Evolutionary conservation across 768 basidiomycete genomes (phyloP).

Genomic region (Panaeolus cyanescens): DNA sequence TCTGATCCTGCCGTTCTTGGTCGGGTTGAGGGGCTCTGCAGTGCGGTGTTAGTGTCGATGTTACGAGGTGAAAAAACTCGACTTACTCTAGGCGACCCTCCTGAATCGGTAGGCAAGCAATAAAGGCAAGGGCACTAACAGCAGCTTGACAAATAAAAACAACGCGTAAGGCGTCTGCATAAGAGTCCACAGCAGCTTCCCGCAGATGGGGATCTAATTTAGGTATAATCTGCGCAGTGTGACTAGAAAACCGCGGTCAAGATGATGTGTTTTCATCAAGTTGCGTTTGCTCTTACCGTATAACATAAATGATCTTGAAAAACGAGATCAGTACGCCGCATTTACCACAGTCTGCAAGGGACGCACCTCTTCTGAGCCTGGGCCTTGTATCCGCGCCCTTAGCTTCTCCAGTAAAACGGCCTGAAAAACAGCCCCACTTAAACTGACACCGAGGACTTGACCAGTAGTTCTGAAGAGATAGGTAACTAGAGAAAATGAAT

Average conservation of each 20-base stretch:
- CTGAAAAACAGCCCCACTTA: conserved; percentile 85
- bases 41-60: conserved; percentile 7
- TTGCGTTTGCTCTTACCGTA: conserved; percentile 34
- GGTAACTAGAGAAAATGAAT: conserved; percentile 56
- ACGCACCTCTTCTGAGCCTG: conserved; percentile 70
- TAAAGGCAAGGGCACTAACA: conserved; percentile 64
- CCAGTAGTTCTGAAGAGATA: conserved; percentile 94
- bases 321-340: not conserved
- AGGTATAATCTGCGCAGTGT: conserved; percentile 74
- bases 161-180: conserved; percentile 75
- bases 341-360: conserved; percentile 7
- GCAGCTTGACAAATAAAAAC: conserved; percentile 83
- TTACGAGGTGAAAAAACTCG: not conserved
- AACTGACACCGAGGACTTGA: conserved; percentile 92
- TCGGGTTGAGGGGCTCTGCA: conserved; percentile 62
- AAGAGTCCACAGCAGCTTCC: conserved; percentile 72
- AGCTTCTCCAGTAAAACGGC: conserved; percentile 73
- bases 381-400: conserved; percentile 73
- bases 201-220: conserved; percentile 54
- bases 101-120: conserved; percentile 75
- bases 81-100: conserved; percentile 67
- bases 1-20: conserved; percentile 58
- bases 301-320: conserved; percentile 67
- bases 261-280: no score
- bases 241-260: no score